phyloP scores from a whole-genome alignment of 768 basidiomycete genomes.

The Serendipita sp. region DNA sequence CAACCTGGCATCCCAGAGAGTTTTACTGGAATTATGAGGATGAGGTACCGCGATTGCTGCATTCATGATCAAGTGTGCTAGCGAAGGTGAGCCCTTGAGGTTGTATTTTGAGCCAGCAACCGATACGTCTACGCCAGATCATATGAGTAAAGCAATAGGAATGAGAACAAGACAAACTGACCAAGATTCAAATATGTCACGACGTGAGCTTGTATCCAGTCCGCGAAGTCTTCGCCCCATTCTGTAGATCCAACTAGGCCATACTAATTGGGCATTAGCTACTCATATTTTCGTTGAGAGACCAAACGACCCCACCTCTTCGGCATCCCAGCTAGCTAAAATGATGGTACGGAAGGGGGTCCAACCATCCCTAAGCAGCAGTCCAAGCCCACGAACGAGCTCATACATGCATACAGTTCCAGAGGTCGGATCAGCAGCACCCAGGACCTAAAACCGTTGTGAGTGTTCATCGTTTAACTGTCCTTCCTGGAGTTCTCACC shows the following conservation, averaged over 20 bases:
- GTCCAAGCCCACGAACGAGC: constrained; percentile 58
- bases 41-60: constrained; percentile 60
- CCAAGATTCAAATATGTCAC: constrained; percentile 78
- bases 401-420: constrained; percentile 70
- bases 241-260: constrained; percentile 79
- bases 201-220: constrained; percentile 63
- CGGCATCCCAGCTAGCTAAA: constrained; percentile 62
- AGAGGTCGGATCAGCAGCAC: constrained; percentile 63
- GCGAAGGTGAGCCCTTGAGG: constrained; percentile 57
- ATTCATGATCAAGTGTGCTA: constrained; percentile 55
- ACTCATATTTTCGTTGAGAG: neutral
- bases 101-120: constrained; percentile 44
- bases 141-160: neutral
- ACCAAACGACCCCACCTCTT: constrained; percentile 21
- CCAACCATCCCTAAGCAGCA: constrained; percentile 57
- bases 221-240: constrained; percentile 82
- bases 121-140: constrained; percentile 35
- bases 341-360: constrained; percentile 64
- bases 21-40: constrained; percentile 43
- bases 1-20: constrained; percentile 62
- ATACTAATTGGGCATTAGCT: constrained; percentile 19
- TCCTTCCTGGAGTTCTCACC: neutral
- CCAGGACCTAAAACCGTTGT: constrained; percentile 46
- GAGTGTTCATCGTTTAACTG: neutral
- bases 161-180: constrained; percentile 7